A percentile compares a stretch with the other conserved stretches of the same genome.
phyloP scores from a whole-genome alignment of 2,329 filamentous ascomycete species.

The Penicillium sp. region DNA sequence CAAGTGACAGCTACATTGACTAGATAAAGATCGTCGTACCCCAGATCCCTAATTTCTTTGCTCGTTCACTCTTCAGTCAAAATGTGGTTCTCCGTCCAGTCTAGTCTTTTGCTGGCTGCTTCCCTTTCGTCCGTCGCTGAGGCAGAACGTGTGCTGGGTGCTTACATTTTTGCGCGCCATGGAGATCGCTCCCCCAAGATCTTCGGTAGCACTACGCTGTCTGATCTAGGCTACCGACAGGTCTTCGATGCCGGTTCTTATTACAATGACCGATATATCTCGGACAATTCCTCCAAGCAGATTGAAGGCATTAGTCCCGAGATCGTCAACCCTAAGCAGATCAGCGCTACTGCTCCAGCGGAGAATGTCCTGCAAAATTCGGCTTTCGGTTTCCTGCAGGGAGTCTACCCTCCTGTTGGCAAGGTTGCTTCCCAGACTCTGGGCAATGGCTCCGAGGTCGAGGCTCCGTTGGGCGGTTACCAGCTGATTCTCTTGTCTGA shows the following conservation, averaged over 20 bases:
- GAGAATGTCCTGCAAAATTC: constrained; percentile 81
- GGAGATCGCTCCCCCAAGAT: constrained; percentile 84
- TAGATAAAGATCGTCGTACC: constrained; percentile 9
- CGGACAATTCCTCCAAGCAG: constrained; percentile 56
- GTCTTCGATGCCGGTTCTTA: constrained; percentile 71
- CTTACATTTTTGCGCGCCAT: constrained; percentile 86
- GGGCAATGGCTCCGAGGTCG: constrained; percentile 67
- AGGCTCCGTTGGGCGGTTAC: constrained; percentile 74
- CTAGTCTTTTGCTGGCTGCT: constrained; percentile 27
- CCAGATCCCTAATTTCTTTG: background rate
- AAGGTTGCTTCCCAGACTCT: constrained; percentile 60
- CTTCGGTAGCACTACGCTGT: constrained; percentile 70
- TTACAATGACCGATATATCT: constrained; percentile 76
- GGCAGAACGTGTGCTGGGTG: constrained; percentile 72
- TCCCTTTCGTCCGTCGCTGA: constrained; percentile 27
- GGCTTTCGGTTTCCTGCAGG: constrained; percentile 78
- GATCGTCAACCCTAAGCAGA: constrained; percentile 67
- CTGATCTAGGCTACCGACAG: constrained; percentile 75
- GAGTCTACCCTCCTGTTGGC: constrained; percentile 78
- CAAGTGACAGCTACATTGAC: background rate
- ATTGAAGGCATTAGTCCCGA: constrained; percentile 69
- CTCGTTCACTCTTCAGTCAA: constrained; percentile 2
- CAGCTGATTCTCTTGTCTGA: constrained; percentile 77
- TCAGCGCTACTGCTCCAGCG: constrained; percentile 70
- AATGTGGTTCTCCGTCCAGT: constrained; percentile 30